Base-by-base conservation (phyloP, 495 filamentous ascomycete genomes). In the Talaromyces liani region DNA sequence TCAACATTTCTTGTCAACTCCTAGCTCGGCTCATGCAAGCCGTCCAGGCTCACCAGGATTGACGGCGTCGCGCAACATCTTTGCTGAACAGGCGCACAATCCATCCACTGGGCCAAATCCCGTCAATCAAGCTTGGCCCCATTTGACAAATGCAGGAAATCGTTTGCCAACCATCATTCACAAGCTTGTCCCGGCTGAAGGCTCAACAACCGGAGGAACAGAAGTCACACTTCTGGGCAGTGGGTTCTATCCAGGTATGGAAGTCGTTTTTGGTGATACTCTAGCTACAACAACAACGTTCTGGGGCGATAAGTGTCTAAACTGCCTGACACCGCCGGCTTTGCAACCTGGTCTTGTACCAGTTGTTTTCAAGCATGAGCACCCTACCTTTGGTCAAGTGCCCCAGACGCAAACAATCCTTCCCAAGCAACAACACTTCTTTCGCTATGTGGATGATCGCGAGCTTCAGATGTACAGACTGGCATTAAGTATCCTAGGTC, bases 191-290 rank as follows among this genome's bases (percentile, higher is more conserved):
- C 93, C 93, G 1, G 79, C 80, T 36, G 89, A 95, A 72, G 93
- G 93, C 10, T 89, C 92, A 9, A 86, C 86, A 49, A 81, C 81
- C 25, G 93, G 93, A 63, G 91, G 92, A 12, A 89, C 90, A 34
- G 92, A 97, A 68, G 91, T 97, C 12, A 91, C 89, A 0, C 80
- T 93, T 61, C 76, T 93, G 27, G 93, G 93, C 6, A 88, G 84
- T 67, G 86, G 86, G 22, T 97, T 97, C 67, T 85, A 83, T 39
- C 84, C 87, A 54, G 91, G 90, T 5, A 83, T 93, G 69, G 89
- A 91, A 61, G 91, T 96, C 63, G 87, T 92, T 67, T 97, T 97
- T 73, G 93, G 92, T 18, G 86, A 91, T 53, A 82, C 80, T 4
- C 79, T 85, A 36, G 93, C 93, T 9, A 88, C 86, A 1, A 90